Conservation (phyloP, 495 filamentous ascomycete genomes). For the Penicillium verhagenii region DNA sequence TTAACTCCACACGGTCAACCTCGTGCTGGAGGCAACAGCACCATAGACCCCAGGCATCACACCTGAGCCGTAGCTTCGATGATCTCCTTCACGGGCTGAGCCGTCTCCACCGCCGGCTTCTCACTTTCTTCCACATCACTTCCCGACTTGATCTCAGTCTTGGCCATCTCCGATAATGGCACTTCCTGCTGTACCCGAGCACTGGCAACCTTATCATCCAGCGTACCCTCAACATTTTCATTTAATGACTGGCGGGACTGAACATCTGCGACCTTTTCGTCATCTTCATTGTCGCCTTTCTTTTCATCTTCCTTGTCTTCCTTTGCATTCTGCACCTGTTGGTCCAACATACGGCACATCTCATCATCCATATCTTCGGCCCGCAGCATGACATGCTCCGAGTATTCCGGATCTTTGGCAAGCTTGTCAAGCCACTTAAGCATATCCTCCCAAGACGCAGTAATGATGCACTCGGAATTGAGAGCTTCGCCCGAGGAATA, state of each 20-base stretch:
- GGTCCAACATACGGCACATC: background rate
- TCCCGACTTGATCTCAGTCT: too few relatives aligned
- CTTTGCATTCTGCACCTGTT: background rate
- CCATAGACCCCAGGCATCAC: too few relatives aligned
- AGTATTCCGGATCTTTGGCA: conserved; percentile 31
- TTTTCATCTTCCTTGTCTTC: background rate
- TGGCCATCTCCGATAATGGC: too few relatives aligned
- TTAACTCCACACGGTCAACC: too few relatives aligned
- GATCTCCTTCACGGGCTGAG: too few relatives aligned
- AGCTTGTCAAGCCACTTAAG: conserved; percentile 42
- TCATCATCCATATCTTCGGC: conserved; percentile 10
- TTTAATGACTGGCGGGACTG: background rate
- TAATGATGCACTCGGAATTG: conserved; percentile 43
- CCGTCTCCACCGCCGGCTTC: too few relatives aligned
- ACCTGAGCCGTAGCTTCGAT: too few relatives aligned
- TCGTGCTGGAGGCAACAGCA: too few relatives aligned
- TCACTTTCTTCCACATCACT: too few relatives aligned
- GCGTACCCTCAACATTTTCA: background rate
- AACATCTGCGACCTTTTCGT: background rate
- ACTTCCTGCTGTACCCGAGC: too few relatives aligned
- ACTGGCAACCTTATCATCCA: background rate
- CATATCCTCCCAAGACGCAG: conserved; percentile 35
- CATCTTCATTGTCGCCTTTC: background rate
- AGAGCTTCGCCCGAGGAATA: conserved; percentile 44
- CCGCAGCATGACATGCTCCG: conserved; percentile 20